A percentile compares a stretch with the other conserved stretches of the same genome.
Conservation (phyloP, 441 rosid species). For the Lepidium campestre region DNA sequence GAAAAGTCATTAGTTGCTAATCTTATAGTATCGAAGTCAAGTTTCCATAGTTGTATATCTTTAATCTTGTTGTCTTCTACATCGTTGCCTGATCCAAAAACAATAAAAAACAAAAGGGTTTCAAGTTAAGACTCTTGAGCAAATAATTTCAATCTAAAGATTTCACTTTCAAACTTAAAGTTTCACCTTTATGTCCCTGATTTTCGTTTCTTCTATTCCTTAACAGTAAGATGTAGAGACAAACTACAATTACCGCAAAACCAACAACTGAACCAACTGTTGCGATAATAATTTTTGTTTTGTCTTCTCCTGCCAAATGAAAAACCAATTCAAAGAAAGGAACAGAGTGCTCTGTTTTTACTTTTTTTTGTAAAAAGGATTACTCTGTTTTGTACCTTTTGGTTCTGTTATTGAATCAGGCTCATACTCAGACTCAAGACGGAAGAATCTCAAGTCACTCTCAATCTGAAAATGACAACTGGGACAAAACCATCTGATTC, state of each 20-base stretch:
- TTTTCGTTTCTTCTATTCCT: not conserved
- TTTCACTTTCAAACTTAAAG: not conserved
- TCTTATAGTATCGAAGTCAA: slow-evolving; percentile 16
- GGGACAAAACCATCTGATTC: slow-evolving; percentile 21
- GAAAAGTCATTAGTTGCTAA: slow-evolving; percentile 19
- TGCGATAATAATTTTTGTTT: not conserved
- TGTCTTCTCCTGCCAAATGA: not conserved
- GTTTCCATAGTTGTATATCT: not conserved
- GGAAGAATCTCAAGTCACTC: slow-evolving; percentile 10
- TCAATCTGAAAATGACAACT: slow-evolving; percentile 15
- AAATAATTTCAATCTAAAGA: not conserved
- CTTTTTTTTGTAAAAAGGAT: not conserved
- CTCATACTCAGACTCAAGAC: not conserved
- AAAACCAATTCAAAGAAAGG: not conserved
- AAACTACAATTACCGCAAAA: not conserved
- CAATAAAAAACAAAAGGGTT: not conserved
- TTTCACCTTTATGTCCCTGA: not conserved
- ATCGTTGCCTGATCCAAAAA: slow-evolving; percentile 9
- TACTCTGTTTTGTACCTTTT: not conserved
- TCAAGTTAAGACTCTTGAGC: not conserved
- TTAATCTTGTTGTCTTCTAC: not conserved
- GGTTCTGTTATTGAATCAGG: not conserved
- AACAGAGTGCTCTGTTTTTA: not conserved
- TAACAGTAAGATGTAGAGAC: slow-evolving; percentile 7
- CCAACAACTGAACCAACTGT: slow-evolving; percentile 2